Percentiles rank a stretch among this genome's conserved stretches.
Conservation (phyloP, 2,329 filamentous ascomycete species). For the Lachnellula subtilissima region DNA sequence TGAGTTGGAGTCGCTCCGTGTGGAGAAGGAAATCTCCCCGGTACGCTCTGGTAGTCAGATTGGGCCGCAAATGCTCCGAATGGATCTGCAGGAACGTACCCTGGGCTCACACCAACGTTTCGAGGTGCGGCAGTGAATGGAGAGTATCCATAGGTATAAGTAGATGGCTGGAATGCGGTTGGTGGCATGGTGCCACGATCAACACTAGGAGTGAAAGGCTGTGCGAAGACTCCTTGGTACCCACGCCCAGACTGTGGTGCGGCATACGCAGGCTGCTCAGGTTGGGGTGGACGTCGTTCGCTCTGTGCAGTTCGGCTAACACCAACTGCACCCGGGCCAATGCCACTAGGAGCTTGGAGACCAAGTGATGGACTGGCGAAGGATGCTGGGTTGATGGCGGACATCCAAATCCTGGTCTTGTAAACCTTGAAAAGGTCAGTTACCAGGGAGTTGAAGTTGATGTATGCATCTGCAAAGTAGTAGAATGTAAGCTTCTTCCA, state of each 20-base stretch:
- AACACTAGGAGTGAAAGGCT: slow-evolving; percentile 40
- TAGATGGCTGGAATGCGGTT: slow-evolving; percentile 36
- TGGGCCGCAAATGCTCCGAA: slow-evolving; percentile 40
- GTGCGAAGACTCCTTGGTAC: slow-evolving; percentile 39
- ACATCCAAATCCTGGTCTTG: slow-evolving; percentile 99
- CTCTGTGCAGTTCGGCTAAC: slow-evolving; percentile 39
- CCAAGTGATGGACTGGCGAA: slow-evolving; percentile 77
- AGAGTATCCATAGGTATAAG: slow-evolving; percentile 39
- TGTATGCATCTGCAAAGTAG: slow-evolving; percentile 96
- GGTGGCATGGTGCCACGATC: slow-evolving; percentile 34
- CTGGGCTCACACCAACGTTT: slow-evolving; percentile 28
- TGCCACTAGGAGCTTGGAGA: slow-evolving; percentile 62
- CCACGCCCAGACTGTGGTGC: slow-evolving; percentile 19
- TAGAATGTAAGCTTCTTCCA: slow-evolving; percentile 99
- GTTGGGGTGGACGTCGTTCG: slow-evolving; percentile 38
- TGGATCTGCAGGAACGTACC: slow-evolving; percentile 40
- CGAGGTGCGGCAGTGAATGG: slow-evolving; percentile 39
- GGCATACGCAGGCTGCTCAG: slow-evolving; percentile 29
- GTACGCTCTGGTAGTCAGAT: slow-evolving; percentile 43
- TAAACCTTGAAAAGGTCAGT: slow-evolving; percentile 99
- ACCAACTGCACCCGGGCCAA: slow-evolving; percentile 62
- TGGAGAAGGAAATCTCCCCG: slow-evolving; percentile 43
- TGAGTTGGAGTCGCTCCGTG: slow-evolving; percentile 34
- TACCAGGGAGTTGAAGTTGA: slow-evolving; percentile 97
- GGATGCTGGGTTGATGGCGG: slow-evolving; percentile 94